Evolutionary conservation across 1,284 basidiomycete genomes (phyloP).

Genomic region (Xerocomus amazonicus): DNA sequence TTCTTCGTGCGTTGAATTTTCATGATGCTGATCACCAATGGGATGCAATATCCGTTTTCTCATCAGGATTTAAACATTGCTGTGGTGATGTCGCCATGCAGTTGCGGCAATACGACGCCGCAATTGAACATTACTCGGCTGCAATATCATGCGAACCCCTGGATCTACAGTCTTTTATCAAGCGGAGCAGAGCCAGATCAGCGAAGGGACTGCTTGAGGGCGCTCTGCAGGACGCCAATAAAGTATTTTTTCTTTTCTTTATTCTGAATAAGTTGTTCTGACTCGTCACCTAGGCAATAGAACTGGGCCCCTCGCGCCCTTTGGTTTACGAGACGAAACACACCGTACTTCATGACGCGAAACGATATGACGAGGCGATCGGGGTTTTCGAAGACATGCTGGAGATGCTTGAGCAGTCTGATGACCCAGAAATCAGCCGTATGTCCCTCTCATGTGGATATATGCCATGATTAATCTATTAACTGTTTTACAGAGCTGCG

Average conservation of each 20-base stretch:
- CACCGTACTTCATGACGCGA: background rate
- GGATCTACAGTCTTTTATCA: background rate
- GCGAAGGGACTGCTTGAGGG: conserved; percentile 1
- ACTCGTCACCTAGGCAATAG: conserved; percentile 1
- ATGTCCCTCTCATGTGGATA: background rate
- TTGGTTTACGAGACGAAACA: conserved; percentile 2
- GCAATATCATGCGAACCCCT: background rate
- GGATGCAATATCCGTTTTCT: background rate
- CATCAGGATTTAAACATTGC: conserved; percentile 1
- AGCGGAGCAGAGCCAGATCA: conserved; percentile 1
- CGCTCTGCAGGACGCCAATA: conserved; percentile 2
- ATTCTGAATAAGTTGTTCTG: too few species aligned
- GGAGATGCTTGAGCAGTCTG: conserved; percentile 3
- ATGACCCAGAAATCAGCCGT: background rate
- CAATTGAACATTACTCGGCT: conserved; percentile 1
- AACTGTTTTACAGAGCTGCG: background rate
- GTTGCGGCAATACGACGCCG: background rate
- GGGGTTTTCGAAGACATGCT: conserved; percentile 1
- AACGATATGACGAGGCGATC: conserved; percentile 4
- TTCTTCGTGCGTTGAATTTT: background rate
- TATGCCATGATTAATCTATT: background rate
- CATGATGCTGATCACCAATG: background rate
- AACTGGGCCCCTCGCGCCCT: background rate
- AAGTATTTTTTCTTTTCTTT: background rate
- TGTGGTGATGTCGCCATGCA: conserved; percentile 6